Evolutionary conservation across 345 rosid species (phyloP).

Genomic region (Luvunga scandens): DNA sequence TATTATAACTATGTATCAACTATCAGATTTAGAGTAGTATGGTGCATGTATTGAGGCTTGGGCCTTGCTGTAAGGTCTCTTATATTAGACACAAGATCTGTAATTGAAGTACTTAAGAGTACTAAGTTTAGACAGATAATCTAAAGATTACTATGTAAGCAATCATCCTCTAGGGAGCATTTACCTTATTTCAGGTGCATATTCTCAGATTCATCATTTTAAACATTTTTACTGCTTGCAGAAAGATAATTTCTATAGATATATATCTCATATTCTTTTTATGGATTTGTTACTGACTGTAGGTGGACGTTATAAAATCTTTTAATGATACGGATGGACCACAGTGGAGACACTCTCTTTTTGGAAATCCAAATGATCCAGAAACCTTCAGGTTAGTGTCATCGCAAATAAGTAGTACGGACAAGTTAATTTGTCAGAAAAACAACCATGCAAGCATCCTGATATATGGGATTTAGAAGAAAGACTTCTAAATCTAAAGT

Average conservation of each 20-base stretch:
- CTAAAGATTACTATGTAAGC: background rate
- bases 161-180: background rate
- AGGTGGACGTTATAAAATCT: slow-evolving; percentile 89
- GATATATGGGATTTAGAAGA: background rate
- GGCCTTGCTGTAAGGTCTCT: background rate
- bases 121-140: background rate
- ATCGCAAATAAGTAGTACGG: background rate
- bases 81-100: background rate
- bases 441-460: background rate
- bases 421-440: background rate
- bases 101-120: background rate
- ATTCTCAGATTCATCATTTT: background rate
- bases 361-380: slow-evolving; percentile 92
- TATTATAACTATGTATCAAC: background rate
- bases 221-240: background rate
- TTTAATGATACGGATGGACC: slow-evolving; percentile 76
- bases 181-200: slow-evolving; percentile 1
- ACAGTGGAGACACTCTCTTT: slow-evolving; percentile 90
- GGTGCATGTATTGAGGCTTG: background rate
- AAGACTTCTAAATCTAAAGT: background rate
- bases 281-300: slow-evolving; percentile 18
- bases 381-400: slow-evolving; percentile 86
- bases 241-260: slow-evolving; percentile 4
- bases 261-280: slow-evolving; percentile 7
- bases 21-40: background rate